phyloP scores from a whole-genome alignment of 116 monocot species.

The Cymodocea nodosa region DNA sequence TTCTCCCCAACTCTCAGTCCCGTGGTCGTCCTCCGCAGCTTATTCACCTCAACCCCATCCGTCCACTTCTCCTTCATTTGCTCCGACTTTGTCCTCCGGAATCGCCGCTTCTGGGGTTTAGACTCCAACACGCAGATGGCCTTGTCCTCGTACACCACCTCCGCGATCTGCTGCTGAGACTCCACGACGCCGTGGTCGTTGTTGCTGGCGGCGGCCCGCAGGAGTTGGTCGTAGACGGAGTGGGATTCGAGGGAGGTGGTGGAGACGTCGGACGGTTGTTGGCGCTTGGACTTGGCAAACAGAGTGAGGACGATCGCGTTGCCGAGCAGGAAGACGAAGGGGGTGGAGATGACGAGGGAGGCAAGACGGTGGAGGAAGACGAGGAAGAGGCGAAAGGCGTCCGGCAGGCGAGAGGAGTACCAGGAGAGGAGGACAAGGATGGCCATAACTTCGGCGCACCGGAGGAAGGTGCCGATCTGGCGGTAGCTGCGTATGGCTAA shows the following conservation, averaged over 20 bases:
- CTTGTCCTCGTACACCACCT: too few relatives aligned
- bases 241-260: background rate
- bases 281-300: slow-evolving; percentile 15
- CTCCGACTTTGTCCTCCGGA: slow-evolving; percentile 10
- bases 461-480: slow-evolving; percentile 7
- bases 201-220: background rate
- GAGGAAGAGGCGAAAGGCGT: slow-evolving; percentile 1
- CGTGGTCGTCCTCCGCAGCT: slow-evolving; percentile 7
- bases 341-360: slow-evolving; percentile 11
- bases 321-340: slow-evolving; percentile 24
- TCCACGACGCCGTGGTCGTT: background rate
- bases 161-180: too few relatives aligned
- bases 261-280: background rate
- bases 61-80: slow-evolving; percentile 1
- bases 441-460: slow-evolving; percentile 8
- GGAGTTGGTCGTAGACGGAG: slow-evolving; percentile 1
- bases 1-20: background rate
- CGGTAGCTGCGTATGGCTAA: slow-evolving; percentile 1
- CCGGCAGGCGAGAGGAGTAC: slow-evolving; percentile 10
- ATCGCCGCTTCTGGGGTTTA: too few relatives aligned
- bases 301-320: slow-evolving; percentile 24
- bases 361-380: slow-evolving; percentile 8
- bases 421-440: slow-evolving; percentile 11
- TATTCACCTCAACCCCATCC: background rate
- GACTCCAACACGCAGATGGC: background rate